A percentile compares a stretch with the other conserved stretches of the same genome.
These are phyloP conservation scores for Colletotrichum caudatum DNA, from an alignment of 2,329 filamentous ascomycete species.

Conservation along the genomic window DNA sequence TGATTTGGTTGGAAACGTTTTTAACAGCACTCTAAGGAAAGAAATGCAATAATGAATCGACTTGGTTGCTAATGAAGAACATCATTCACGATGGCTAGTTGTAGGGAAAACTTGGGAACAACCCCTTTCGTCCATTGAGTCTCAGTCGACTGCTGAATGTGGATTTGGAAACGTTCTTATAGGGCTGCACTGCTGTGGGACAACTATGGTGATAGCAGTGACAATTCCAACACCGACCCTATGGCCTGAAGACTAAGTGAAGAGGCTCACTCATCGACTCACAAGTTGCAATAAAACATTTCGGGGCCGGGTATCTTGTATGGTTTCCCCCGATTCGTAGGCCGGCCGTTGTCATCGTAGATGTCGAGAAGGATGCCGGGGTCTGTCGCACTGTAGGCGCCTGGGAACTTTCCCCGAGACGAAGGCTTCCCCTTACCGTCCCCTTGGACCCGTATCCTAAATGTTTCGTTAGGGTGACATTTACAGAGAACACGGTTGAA, in stretches of 20 bases:
- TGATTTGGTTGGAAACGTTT: no score
- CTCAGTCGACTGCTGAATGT: neutral
- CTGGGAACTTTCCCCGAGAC: conserved; percentile 51
- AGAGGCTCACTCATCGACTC: neutral
- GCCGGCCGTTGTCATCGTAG: conserved; percentile 48
- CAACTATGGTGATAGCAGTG: neutral
- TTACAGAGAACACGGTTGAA: conserved; percentile 40
- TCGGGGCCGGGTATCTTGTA: conserved; percentile 53
- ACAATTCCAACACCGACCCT: neutral
- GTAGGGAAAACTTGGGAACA: neutral
- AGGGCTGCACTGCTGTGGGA: no score
- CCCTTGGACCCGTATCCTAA: conserved; percentile 51
- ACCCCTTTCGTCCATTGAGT: neutral
- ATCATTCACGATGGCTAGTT: neutral
- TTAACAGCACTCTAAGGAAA: no score
- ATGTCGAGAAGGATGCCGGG: conserved; percentile 52
- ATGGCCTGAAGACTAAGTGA: neutral
- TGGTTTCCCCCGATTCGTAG: conserved; percentile 44
- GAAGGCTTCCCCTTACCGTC: conserved; percentile 47
- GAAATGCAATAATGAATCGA: no score
- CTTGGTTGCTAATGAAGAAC: neutral
- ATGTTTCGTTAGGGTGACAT: conserved; percentile 41
- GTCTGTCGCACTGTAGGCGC: conserved; percentile 50
- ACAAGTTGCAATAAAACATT: neutral
- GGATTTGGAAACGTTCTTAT: neutral